Conservation (phyloP, 495 filamentous ascomycete species). For the Sordaria brevicollis region DNA sequence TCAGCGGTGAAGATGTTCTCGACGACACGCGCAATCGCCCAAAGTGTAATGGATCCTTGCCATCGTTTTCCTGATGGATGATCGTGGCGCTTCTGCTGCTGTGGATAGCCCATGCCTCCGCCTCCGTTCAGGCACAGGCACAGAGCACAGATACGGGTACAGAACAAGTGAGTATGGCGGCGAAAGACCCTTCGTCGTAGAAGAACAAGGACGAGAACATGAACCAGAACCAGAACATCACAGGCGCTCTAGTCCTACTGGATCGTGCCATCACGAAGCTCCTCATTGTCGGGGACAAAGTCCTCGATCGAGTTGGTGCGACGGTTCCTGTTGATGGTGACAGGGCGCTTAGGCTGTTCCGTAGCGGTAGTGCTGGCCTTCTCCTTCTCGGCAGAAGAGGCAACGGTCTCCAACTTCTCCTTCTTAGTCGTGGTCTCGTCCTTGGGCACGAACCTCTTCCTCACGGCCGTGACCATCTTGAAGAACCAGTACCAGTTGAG, state of each 20-base stretch:
- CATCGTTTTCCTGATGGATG: no score
- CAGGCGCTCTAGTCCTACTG: conserved; percentile 9
- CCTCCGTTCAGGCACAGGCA: no score
- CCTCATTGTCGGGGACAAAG: conserved; percentile 23
- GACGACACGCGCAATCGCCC: no score
- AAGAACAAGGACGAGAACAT: not conserved
- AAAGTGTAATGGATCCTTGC: no score
- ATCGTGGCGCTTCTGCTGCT: no score
- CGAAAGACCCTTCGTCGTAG: not conserved
- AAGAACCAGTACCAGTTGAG: conserved; percentile 95
- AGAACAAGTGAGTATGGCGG: not conserved
- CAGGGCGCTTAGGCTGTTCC: not conserved
- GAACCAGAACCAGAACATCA: no score
- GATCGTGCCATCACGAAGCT: conserved; percentile 23
- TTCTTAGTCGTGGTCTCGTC: conserved; percentile 24
- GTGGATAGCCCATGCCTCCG: no score
- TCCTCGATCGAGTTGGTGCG: conserved; percentile 17
- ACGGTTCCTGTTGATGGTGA: not conserved
- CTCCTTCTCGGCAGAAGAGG: not conserved
- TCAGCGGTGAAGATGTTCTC: no score
- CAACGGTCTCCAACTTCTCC: not conserved
- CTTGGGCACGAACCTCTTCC: conserved; percentile 70
- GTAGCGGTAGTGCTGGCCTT: not conserved
- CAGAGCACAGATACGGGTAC: no score
- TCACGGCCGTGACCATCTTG: conserved; percentile 89